Base-by-base conservation (phyloP, 345 rosid species). In the Psidium guajava region DNA sequence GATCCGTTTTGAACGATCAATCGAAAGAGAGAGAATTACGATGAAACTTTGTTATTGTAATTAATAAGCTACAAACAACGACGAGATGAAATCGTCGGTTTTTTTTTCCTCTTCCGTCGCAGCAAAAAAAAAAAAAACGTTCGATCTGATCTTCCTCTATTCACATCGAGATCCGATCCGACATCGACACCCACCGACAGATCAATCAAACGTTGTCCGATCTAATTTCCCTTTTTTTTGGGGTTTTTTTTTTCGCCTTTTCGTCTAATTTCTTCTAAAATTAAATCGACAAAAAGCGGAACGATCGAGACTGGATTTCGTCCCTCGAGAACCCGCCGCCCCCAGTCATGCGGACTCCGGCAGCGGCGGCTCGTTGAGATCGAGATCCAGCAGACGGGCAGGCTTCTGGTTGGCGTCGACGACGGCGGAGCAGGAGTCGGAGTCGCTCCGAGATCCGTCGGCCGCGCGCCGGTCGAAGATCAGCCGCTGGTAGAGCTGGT, bases 301-400 rank as follows among this genome's bases (percentile, higher is more conserved):
- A 47, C n/a, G 47, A 82, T 74, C 20, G 40, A 86, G 69, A 58
- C 47, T 16, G 9, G 24, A 32, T 32, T 64, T 32, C 20, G 8
- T 18, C 75, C 44, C 24, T 64, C 75, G 75, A 69, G 25, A 21
- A 36, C 47, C 77, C 24, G 47, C 24, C 13, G 47, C 21, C 40
- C 24, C 69, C 69, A 6, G 20, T 90, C 92, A 93, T 56, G 85
- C 88, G 80, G 85, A 28, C 40, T 94, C 97, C 42, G 91, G 89
- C 59, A 88, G 85, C 3, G 98, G 94, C 14, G 92, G 94, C 27
- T 82, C 57, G 87, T 96, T 96, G 69, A 96, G 98, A 87, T 96
- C 98, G n/a, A 95, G 87, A 85, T 91, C 92, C 11, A 93, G 89
- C 9, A 88, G 81, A 36, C 88, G 83, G 8, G 87, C 87, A 0